phyloP scores from a whole-genome alignment of 495 filamentous ascomycete species.

The Aspergillus homomorphus region DNA sequence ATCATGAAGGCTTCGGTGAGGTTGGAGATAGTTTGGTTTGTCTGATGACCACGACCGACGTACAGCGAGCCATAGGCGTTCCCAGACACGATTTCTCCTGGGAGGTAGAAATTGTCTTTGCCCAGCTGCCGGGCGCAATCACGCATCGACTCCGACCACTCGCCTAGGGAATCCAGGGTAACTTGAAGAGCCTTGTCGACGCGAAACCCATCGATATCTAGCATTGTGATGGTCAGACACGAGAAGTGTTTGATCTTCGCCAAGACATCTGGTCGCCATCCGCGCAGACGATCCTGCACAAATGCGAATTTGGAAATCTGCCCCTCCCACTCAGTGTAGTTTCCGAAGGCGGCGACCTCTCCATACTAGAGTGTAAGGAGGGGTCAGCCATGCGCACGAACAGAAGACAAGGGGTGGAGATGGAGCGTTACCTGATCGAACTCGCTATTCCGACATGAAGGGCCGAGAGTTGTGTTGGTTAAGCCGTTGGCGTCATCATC shows the following conservation, averaged over 20 bases:
- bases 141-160: conserved; percentile 50
- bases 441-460: conserved; percentile 6
- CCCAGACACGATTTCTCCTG: conserved; percentile 61
- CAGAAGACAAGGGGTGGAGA: background rate
- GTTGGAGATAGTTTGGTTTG: conserved; percentile 38
- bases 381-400: background rate
- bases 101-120: conserved; percentile 61
- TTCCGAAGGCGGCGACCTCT: conserved; percentile 63
- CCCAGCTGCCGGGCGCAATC: conserved; percentile 50
- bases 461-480: background rate
- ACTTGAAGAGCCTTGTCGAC: conserved; percentile 65
- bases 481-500: conserved; percentile 48
- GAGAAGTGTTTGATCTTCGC: conserved; percentile 59
- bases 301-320: conserved; percentile 69
- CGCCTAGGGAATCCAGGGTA: conserved; percentile 58
- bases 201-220: conserved; percentile 68
- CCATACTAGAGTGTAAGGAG: conserved; percentile 46
- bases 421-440: conserved; percentile 8
- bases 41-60: conserved; percentile 60
- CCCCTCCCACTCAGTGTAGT: conserved; percentile 61
- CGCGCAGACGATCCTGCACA: conserved; percentile 69
- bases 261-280: conserved; percentile 60
- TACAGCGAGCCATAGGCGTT: conserved; percentile 62
- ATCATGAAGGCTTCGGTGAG: conserved; percentile 44
- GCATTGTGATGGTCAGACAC: conserved; percentile 56